Base-by-base conservation (phyloP, 1,139 yeast species). In the Taphrina deformans region DNA sequence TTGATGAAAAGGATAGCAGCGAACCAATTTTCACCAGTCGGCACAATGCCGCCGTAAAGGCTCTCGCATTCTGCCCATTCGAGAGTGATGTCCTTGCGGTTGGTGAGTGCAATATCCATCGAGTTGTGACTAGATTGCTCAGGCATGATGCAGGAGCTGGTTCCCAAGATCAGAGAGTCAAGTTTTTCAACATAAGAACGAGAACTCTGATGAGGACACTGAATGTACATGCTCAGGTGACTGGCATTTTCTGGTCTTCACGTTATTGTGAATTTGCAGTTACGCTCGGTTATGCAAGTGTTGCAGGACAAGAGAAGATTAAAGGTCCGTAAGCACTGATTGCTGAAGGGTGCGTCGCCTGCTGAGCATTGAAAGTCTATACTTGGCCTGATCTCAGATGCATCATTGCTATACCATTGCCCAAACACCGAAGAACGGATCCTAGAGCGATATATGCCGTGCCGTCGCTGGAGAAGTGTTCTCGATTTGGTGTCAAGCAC, bases 131-230 rank as follows among this genome's bases (percentile, higher is more conserved):
- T 5, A 7, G 2, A 5, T n/a, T 18, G 24, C 44, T 44, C 26
- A 26, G 9, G 40, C 29, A 12, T 55, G 33, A 91, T 0, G 83
- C 89, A 7, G 96, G 98, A 2, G 97, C 97, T 33, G 97, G 98
- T 35, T 88, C 97, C 0, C 91, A 95, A 3, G 97, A 92, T 75
- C 83, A 92, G 66, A 84, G 87, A 33, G 79, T 86, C 21, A 78
- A 90, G 63, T 89, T 90, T 73, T 91, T 97, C 96, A 96, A 92
- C 74, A 82, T 93, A 0, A 77, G 77, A 1, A 80, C 93, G 0
- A 97, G 96, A 0, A 86, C 93, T 0, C 74, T 88, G 52, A 75
- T 90, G 38, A 78, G 80, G 9, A 78, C 84, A 40, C 74, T 79
- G 53, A 77, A 79, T 62, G 86, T 95, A 0, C 79, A 80, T 27